Evolutionary conservation across 148 eudicot species (phyloP), one percentile per base, ranked within the genome.

Genomic region (Tetragonia tetragonoides): DNA sequence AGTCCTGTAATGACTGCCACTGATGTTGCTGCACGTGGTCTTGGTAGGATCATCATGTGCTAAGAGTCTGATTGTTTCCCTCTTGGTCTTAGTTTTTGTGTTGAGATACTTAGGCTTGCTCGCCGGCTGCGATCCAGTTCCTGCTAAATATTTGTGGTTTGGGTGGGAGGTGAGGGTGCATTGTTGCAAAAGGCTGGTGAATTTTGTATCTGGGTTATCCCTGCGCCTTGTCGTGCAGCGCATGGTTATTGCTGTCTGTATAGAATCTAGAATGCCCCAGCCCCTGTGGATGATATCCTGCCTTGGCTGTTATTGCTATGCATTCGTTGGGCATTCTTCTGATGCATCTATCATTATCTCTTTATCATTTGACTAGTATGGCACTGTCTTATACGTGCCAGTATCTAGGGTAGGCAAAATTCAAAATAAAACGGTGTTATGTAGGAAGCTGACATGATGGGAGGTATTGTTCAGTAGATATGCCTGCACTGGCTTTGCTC

Each of bases 21-120:
- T 81, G 99, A 96, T 88, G 98, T 96, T 88, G 98, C 99, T 81
- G 99, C 99, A 21, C 99, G 98, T 88, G 99, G 99, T 86, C 99
- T 96, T 90, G 99, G 99, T 96, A 96, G 98, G 99, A 88, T 86
- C 81, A 86, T 77, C 84, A 87, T 77, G 92, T 88, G 86, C 89
- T 86, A 85, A 85, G 87, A 79, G 70, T 82, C 51, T 77, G 51
- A 78, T 78, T 74, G 64, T 75, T 66, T 83, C 59, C 44, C 23
- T 80, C 75, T 87, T 78, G 89, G 86, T 79, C 76, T 70, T 49
- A 44, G 74, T 64, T 82, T 59, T 80, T 70, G 20, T 70, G 61
- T 62, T 66, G 64, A 77, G 46, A 76, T 17, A 76, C 38, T 40
- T 84, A 81, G 80, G 84, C 81, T 88, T 89, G 93, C 84, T 86